A percentile compares a stretch with the other conserved stretches of the same genome.
Evolutionary conservation across 441 rosid genomes (phyloP).

Genomic region (Populus tomentosa): DNA sequence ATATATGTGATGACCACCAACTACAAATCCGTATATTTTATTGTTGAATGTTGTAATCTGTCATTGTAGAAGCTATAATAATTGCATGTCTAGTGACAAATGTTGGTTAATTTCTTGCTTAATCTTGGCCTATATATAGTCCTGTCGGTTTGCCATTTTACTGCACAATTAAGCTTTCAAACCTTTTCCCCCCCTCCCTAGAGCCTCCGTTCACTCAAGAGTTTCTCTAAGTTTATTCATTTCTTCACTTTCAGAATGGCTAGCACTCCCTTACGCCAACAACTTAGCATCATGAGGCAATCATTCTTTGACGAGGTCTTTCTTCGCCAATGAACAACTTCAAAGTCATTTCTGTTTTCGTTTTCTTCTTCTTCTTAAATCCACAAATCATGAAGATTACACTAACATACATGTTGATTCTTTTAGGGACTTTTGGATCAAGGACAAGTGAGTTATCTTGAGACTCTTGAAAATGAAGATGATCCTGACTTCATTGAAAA

Average conservation of each 20-base stretch:
- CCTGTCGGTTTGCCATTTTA: background rate
- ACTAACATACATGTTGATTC: background rate
- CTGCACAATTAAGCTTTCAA: background rate
- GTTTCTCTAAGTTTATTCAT: background rate
- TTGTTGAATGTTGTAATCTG: background rate
- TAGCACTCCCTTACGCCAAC: background rate
- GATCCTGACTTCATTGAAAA: background rate
- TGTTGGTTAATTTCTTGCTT: background rate
- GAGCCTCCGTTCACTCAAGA: background rate
- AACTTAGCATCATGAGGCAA: background rate
- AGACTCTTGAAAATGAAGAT: background rate
- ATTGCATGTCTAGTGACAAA: too few species aligned
- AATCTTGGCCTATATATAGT: background rate
- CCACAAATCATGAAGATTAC: background rate
- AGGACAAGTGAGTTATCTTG: background rate
- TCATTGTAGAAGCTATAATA: background rate
- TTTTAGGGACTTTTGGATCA: background rate
- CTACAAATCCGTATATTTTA: too few species aligned
- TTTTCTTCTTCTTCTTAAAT: background rate
- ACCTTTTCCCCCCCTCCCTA: background rate
- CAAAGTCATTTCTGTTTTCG: too few species aligned
- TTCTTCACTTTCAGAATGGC: background rate
- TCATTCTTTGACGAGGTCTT: background rate
- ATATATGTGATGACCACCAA: background rate
- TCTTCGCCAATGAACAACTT: background rate